These are phyloP conservation scores for Plasmopara viticola DNA, from an alignment of 352 stramenopile species.

Conservation along the genomic window DNA sequence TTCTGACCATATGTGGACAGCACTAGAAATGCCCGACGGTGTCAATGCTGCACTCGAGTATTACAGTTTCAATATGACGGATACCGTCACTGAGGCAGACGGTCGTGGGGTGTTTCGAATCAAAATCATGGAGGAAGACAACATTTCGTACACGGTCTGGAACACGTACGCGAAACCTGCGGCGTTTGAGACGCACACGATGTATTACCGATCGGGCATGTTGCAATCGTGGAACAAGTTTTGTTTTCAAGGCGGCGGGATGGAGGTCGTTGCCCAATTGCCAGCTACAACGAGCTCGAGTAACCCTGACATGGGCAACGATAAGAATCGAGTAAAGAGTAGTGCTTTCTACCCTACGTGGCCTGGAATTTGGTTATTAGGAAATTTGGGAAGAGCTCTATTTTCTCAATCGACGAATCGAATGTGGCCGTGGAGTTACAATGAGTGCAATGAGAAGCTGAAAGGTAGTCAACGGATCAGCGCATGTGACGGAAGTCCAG, in stretches of 20 bases:
- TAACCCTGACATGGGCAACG: constrained; percentile 51
- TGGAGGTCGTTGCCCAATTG: constrained; percentile 87
- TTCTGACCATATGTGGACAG: constrained; percentile 80
- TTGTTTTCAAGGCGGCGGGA: constrained; percentile 87
- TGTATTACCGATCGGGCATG: constrained; percentile 72
- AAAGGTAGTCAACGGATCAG: constrained; percentile 39
- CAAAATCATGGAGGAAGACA: constrained; percentile 29
- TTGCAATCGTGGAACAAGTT: constrained; percentile 92
- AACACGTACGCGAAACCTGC: constrained; percentile 38
- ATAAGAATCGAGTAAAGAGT: constrained; percentile 25
- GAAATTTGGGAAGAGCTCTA: constrained; percentile 91
- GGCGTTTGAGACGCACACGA: constrained; percentile 27
- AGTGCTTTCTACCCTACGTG: constrained; percentile 74
- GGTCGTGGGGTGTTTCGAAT: constrained; percentile 31
- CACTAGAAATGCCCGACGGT: constrained; percentile 33
- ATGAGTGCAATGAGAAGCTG: constrained; percentile 67
- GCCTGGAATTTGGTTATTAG: constrained; percentile 94
- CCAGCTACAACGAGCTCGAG: constrained; percentile 65
- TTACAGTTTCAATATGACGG: constrained; percentile 82
- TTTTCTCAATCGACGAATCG: constrained; percentile 89
- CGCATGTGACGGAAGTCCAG: constrained; percentile 86
- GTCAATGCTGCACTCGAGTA: constrained; percentile 79
- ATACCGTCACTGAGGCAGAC: constrained; percentile 30
- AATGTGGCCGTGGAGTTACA: constrained; percentile 93
- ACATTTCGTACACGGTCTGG: constrained; percentile 40